Evolutionary conservation across 2,329 filamentous ascomycete species (phyloP).

Genomic region (Fusarium ambrosium): DNA sequence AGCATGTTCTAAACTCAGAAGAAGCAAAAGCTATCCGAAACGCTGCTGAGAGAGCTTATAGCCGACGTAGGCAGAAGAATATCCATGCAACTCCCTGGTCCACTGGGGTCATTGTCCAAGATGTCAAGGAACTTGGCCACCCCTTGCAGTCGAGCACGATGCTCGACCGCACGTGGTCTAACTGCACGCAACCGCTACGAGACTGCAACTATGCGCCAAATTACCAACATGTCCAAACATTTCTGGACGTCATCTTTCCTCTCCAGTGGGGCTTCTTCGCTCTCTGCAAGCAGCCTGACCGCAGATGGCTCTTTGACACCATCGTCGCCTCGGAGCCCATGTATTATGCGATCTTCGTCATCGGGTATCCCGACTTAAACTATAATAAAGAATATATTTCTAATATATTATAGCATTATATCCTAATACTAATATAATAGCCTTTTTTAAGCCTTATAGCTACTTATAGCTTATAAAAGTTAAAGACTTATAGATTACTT

Average conservation of each 20-base stretch:
- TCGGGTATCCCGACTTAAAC: too few species aligned
- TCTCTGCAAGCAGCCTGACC: slow-evolving; percentile 2
- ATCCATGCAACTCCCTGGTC: not conserved
- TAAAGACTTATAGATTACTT: too few species aligned
- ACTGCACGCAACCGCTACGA: slow-evolving; percentile 11
- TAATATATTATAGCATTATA: too few species aligned
- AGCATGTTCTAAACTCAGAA: slow-evolving; percentile 13
- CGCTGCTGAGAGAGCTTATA: slow-evolving; percentile 9
- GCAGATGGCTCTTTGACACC: slow-evolving; percentile 21
- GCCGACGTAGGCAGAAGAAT: slow-evolving; percentile 15
- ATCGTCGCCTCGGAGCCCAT: slow-evolving; percentile 19
- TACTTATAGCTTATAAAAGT: too few species aligned
- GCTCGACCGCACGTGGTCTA: slow-evolving; percentile 21
- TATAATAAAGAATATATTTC: too few species aligned
- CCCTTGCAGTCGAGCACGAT: not conserved
- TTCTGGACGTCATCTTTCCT: slow-evolving; percentile 19
- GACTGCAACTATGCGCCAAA: slow-evolving; percentile 11
- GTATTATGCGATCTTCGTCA: too few species aligned
- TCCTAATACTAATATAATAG: too few species aligned
- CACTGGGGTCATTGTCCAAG: slow-evolving; percentile 10
- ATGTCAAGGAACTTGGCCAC: not conserved
- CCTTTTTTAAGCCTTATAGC: too few species aligned
- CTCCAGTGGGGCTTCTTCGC: slow-evolving; percentile 21
- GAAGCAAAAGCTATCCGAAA: slow-evolving; percentile 10
- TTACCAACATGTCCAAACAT: slow-evolving; percentile 15